These are phyloP conservation scores for Cladosporium sp. DNA, from an alignment of 2,329 filamentous ascomycete genomes.

Conservation along the genomic window DNA sequence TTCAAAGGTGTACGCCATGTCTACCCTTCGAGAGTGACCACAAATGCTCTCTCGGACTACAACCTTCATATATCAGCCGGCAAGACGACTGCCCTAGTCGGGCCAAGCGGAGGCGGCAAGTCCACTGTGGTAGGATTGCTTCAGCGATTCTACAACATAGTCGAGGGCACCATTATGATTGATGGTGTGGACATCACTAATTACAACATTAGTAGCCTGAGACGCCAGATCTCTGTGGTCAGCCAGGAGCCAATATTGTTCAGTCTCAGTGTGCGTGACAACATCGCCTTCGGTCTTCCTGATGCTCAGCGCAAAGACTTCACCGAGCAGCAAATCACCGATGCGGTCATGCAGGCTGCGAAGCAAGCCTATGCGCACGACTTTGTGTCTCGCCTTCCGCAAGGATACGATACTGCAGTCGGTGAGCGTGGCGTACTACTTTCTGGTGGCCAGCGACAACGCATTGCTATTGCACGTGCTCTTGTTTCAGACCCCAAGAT, in stretches of 20 bases:
- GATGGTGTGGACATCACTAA: conserved; percentile 58
- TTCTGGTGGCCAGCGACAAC: conserved; percentile 75
- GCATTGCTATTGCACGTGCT: conserved; percentile 70
- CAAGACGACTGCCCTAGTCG: conserved; percentile 50
- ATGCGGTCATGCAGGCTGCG: conserved; percentile 51
- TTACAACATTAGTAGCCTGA: conserved; percentile 55
- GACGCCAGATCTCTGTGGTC: conserved; percentile 59
- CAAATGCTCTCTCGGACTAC: conserved; percentile 77
- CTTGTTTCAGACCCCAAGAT: conserved; percentile 64
- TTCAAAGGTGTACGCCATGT: conserved; percentile 80
- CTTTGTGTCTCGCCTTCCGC: conserved; percentile 56
- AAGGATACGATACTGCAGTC: conserved; percentile 69
- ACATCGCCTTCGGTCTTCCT: conserved; percentile 49
- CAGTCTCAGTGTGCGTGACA: conserved; percentile 61
- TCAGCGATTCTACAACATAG: conserved; percentile 58
- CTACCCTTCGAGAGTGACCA: conserved; percentile 87
- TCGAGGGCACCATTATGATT: conserved; percentile 50
- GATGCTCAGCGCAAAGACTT: conserved; percentile 58
- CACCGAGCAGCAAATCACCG: conserved; percentile 56
- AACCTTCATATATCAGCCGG: conserved; percentile 53
- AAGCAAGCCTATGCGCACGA: conserved; percentile 57
- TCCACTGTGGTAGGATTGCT: conserved; percentile 41
- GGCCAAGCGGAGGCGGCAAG: conserved; percentile 44
- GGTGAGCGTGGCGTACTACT: conserved; percentile 75
- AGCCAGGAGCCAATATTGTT: conserved; percentile 63